phyloP scores from a whole-genome alignment of 2,329 filamentous ascomycete genomes.

The Talaromyces sp. region DNA sequence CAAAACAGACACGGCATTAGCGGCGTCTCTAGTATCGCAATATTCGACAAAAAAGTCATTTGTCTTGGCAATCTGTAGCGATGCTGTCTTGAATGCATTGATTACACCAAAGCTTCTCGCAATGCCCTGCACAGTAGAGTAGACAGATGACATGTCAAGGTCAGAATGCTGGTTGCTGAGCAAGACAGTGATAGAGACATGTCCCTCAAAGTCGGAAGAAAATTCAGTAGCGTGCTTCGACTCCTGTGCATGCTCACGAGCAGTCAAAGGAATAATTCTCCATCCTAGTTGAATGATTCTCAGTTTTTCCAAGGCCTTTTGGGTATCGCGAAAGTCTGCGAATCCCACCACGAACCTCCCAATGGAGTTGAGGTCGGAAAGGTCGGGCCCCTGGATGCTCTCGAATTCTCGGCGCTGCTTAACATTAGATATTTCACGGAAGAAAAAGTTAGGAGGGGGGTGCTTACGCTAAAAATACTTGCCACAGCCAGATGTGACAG shows the following conservation, averaged over 20 bases:
- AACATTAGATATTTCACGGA: not conserved
- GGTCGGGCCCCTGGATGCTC: slow-evolving; percentile 33
- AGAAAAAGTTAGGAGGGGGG: not conserved
- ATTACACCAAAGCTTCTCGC: slow-evolving; percentile 34
- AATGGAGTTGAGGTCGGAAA: slow-evolving; percentile 27
- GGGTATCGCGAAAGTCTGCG: slow-evolving; percentile 57
- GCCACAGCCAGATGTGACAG: slow-evolving; percentile 30
- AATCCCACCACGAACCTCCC: slow-evolving; percentile 53
- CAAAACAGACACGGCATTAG: slow-evolving; percentile 29
- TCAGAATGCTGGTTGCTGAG: slow-evolving; percentile 21
- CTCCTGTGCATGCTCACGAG: slow-evolving; percentile 41
- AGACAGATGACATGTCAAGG: slow-evolving; percentile 30
- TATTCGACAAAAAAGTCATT: slow-evolving; percentile 36
- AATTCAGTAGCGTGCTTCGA: slow-evolving; percentile 20
- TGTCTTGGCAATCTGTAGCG: slow-evolving; percentile 22
- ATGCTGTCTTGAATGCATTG: slow-evolving; percentile 27
- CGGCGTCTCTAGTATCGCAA: slow-evolving; percentile 31
- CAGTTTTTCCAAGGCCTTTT: slow-evolving; percentile 45
- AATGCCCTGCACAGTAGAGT: slow-evolving; percentile 42
- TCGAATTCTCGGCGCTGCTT: slow-evolving; percentile 28
- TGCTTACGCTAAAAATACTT: slow-evolving; percentile 35
- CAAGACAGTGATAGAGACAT: slow-evolving; percentile 49
- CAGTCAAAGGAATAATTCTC: slow-evolving; percentile 42
- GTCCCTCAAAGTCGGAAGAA: slow-evolving; percentile 49
- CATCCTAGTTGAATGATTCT: slow-evolving; percentile 43